phyloP scores from a whole-genome alignment of 805 yeast species.

The Nakazawaea pomicola region DNA sequence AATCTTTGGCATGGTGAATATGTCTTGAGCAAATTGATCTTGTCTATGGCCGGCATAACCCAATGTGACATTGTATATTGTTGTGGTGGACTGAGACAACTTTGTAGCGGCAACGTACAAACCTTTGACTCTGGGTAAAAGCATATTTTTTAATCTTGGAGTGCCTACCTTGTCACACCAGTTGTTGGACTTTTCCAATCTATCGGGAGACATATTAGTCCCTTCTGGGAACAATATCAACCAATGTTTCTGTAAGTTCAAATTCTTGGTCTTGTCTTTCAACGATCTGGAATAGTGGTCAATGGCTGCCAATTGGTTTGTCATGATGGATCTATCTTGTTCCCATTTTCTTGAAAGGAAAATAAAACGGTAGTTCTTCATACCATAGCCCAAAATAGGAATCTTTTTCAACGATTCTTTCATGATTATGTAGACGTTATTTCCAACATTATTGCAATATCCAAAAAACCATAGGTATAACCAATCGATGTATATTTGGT shows the following conservation, averaged over 20 bases:
- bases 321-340: conserved; percentile 57
- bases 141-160: conserved; percentile 52
- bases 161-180: conserved; percentile 51
- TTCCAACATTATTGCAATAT: conserved; percentile 61
- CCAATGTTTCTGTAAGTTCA: conserved; percentile 45
- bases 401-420: conserved; percentile 66
- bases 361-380: conserved; percentile 72
- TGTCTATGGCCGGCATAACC: conserved; percentile 71
- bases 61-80: conserved; percentile 76
- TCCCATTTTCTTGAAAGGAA: conserved; percentile 86
- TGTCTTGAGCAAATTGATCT: conserved; percentile 70
- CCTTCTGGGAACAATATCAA: conserved; percentile 91
- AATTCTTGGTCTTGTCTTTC: conserved; percentile 48
- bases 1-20: conserved; percentile 57
- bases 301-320: conserved; percentile 48
- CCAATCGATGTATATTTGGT: conserved; percentile 95
- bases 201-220: conserved; percentile 70
- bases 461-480: conserved; percentile 82
- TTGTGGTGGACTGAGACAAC: conserved; percentile 46
- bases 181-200: conserved; percentile 49
- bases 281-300: conserved; percentile 32
- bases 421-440: conserved; percentile 65
- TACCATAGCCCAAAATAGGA: conserved; percentile 83
- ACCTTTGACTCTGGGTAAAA: conserved; percentile 85
- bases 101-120: conserved; percentile 59